Base-by-base conservation (phyloP, 2,329 filamentous ascomycete genomes). In the Beauveria scarabaeidicola region DNA sequence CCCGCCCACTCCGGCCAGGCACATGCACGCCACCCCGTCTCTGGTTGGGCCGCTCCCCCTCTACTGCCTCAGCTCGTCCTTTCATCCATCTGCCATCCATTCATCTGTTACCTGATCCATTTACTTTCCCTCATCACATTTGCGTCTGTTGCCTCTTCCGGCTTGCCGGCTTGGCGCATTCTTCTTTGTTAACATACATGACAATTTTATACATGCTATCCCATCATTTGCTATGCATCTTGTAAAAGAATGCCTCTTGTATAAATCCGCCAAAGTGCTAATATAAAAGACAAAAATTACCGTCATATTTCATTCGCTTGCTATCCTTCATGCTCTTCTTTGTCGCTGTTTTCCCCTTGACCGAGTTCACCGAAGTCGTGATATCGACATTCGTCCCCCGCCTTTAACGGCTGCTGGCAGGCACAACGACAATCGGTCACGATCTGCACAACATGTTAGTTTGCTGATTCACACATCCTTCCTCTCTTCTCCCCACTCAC, bases 351-450 rank as follows among this genome's bases (percentile, higher is more conserved):
- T 1, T 10, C 21, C 23, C 32, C 41, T 32, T 36, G 11, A 15
- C 32, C 13, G 13, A 36, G 32, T 32, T 15, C 36, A 51, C 51
- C 43, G 53, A 3, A 60, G 58, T 57, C 60, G 27, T 32, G 50
- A 51, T 44, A 74, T 64, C 27, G 50, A 51, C 41, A 74, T 63
- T 55, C 74, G 70, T 15, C 75, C 74, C 40, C 71, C 69, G 17
- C 77, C 79, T 65, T 84, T 85, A 23, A 82, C 77, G 0, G 80
- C 75, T 3, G 82, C 82, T n/a, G 82, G 82, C 44, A 85, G 74
- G 58, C 77, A 78, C 60, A 75, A 69, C 55, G 73, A 73, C 50
- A 85, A 72, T 36, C 75, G 75, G 61, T 84, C 81, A 65, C 82
- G 80, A 66, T 84, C 82, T 85, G 63, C 46, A 61, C 3, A 23